Percentiles rank a stretch among this genome's conserved stretches.
phyloP scores from a whole-genome alignment of 2,329 filamentous ascomycete species.

The Tolypocladium ovalisporum region DNA sequence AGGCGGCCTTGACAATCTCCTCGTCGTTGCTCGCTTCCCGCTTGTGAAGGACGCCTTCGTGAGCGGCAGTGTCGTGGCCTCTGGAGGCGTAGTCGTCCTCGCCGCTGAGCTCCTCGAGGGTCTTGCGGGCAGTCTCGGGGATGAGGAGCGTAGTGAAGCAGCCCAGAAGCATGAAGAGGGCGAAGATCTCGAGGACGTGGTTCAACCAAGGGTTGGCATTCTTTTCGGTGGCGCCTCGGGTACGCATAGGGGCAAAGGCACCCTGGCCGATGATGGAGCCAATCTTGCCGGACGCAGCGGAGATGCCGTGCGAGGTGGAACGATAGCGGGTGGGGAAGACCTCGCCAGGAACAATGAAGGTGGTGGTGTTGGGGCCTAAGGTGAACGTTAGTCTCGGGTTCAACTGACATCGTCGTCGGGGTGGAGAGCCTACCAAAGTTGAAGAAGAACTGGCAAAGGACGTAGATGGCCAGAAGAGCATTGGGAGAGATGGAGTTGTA shows the following conservation, averaged over 20 bases:
- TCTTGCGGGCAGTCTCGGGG: slow-evolving; percentile 64
- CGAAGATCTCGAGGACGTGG: slow-evolving; percentile 65
- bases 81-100: slow-evolving; percentile 20
- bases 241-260: slow-evolving; percentile 44
- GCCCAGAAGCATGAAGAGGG: slow-evolving; percentile 67
- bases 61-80: background rate
- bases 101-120: slow-evolving; percentile 50
- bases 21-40: slow-evolving; percentile 1
- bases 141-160: slow-evolving; percentile 59
- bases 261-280: slow-evolving; percentile 47
- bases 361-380: slow-evolving; percentile 41
- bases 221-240: slow-evolving; percentile 25
- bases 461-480: slow-evolving; percentile 44
- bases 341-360: slow-evolving; percentile 46
- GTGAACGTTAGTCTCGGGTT: background rate
- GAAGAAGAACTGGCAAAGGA: slow-evolving; percentile 48
- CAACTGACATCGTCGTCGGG: background rate
- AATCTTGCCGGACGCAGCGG: slow-evolving; percentile 43
- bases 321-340: slow-evolving; percentile 46
- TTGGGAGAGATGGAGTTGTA: slow-evolving; percentile 41
- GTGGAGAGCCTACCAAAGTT: slow-evolving; percentile 31
- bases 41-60: background rate
- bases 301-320: slow-evolving; percentile 47
- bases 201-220: slow-evolving; percentile 55
- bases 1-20: slow-evolving; percentile 1